These are phyloP conservation scores for Adiantum capillusveneris DNA, from an alignment of 75 land plant genomes.

Conservation along the genomic window DNA sequence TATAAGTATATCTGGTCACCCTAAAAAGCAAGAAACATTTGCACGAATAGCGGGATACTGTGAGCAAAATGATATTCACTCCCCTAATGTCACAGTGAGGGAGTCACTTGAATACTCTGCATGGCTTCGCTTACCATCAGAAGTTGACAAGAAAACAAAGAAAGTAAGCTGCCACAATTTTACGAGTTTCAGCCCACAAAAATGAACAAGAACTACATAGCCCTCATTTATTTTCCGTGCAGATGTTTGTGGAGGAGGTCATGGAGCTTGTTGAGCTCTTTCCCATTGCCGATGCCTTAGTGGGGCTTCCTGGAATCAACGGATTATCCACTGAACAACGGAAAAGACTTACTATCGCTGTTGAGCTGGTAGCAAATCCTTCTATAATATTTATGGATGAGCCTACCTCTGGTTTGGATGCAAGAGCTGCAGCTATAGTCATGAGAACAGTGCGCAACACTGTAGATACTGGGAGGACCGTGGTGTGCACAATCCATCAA, in stretches of 20 bases:
- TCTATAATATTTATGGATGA: constrained; percentile 52
- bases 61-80: constrained; percentile 33
- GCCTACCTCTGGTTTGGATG: constrained; percentile 46
- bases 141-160: constrained; percentile 13
- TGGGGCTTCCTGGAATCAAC: constrained; percentile 57
- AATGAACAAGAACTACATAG: background rate
- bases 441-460: constrained; percentile 46
- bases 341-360: constrained; percentile 63
- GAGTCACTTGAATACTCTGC: constrained; percentile 27
- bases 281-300: constrained; percentile 33
- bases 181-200: background rate
- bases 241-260: constrained; percentile 59
- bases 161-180: constrained; percentile 6
- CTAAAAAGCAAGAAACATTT: constrained; percentile 25
- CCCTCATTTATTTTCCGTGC: background rate
- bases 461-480: constrained; percentile 43
- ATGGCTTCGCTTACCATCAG: constrained; percentile 25
- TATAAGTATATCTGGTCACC: constrained; percentile 21
- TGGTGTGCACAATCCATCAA: constrained; percentile 49
- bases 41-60: constrained; percentile 30
- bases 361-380: constrained; percentile 48
- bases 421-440: constrained; percentile 46
- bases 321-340: constrained; percentile 69
- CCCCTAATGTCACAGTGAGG: constrained; percentile 23
- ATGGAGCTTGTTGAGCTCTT: constrained; percentile 51